These are phyloP conservation scores for Trichoderma virens DNA, from an alignment of 495 filamentous ascomycete species.

Conservation along the genomic window DNA sequence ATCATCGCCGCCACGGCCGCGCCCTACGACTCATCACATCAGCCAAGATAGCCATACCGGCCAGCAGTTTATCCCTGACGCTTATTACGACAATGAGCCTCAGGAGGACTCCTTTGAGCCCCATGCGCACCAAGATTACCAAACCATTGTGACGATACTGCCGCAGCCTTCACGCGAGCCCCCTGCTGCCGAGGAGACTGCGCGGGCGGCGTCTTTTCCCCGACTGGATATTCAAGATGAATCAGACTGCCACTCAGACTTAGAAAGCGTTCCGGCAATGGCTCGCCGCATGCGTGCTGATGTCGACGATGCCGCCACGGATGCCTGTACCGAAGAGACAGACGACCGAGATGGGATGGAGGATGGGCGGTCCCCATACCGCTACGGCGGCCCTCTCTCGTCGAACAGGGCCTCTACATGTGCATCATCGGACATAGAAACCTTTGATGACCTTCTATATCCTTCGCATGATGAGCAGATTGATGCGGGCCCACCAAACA, in stretches of 20 bases:
- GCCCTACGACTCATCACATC: neutral
- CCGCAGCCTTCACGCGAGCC: conserved; percentile 5
- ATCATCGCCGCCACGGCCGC: conserved; percentile 16
- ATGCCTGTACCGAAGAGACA: conserved; percentile 10
- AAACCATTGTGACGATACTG: conserved; percentile 7
- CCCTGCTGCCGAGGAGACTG: neutral
- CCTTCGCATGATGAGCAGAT: conserved; percentile 20
- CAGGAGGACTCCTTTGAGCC: conserved; percentile 1
- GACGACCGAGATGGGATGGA: conserved; percentile 10
- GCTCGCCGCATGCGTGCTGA: neutral
- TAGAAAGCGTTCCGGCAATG: conserved; percentile 1
- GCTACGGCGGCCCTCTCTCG: conserved; percentile 1
- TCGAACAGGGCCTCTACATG: conserved; percentile 21
- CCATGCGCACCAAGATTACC: neutral
- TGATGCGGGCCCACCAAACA: conserved; percentile 24
- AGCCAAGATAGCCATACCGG: neutral
- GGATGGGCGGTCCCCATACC: neutral
- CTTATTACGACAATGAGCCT: neutral
- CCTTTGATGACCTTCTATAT: conserved; percentile 21
- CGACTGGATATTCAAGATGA: conserved; percentile 10
- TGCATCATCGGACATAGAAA: conserved; percentile 22
- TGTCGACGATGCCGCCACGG: conserved; percentile 8
- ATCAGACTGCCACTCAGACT: conserved; percentile 9
- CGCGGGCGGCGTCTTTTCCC: neutral
- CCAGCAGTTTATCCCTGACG: neutral